Evolutionary conservation across 441 rosid species (phyloP), one percentile per base, ranked within the genome.

Genomic region (Adansonia grandidieri): DNA sequence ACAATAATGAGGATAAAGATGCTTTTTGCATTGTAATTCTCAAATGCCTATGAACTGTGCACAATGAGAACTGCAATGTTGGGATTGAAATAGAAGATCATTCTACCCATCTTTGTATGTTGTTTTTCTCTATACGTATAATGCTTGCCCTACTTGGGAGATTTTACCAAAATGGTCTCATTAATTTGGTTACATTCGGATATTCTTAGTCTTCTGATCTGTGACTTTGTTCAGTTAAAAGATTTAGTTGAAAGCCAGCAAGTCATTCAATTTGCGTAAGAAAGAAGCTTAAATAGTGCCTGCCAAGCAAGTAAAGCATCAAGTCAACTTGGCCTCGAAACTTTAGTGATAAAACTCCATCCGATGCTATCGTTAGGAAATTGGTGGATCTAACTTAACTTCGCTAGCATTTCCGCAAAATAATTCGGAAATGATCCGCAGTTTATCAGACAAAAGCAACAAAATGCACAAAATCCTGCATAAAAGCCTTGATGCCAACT

Each of bases 51-150:
- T 70, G 73, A 71, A 66, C 72, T 82, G 45, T 82, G 82, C 83
- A 71, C 75, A 56, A 70, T 73, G 86, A 83, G 85, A 81, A 79
- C 37, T 72, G 79, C 78, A 57, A 37, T 78, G 71, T 69, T 75
- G 71, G 67, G 80, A 54, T 32, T 54, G 50, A 47, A 50, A 78
- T 74, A 73, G 24, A 80, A 70, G 51, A 73, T 74, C 78, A 69
- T 71, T 74, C 71, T 69, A 77, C 78, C 20, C 44, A 63, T 22
- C 15, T 48, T 61, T 28, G 42, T 48, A 3, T 79, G 37, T 69
- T 28, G 37, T 66, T 68, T 45, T 42, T 19, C 42, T 3, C 54
- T 15, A 54, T 9, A 65, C 28, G 20, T 57, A 47, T 28, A 61
- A 54, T 71, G 70, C 63, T 79, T 60, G 63, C 53, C 60, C 37